phyloP scores from a whole-genome alignment of 768 basidiomycete genomes.

The Tulasnella sp. region DNA sequence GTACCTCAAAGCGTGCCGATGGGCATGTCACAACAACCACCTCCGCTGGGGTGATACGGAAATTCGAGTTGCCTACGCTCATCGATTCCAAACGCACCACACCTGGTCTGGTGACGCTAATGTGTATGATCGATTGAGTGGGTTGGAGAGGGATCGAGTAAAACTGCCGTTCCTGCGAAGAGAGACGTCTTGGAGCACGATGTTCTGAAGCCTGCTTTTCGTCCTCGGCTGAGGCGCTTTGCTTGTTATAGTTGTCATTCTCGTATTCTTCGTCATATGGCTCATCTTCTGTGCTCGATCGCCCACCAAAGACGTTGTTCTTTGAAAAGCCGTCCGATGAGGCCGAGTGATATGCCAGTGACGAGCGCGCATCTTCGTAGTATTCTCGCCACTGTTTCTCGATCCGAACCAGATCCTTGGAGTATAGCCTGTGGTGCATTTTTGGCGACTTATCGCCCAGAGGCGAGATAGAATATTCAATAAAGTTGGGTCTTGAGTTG shows the following conservation, averaged over 20 bases:
- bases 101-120: slow-evolving; percentile 62
- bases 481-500: slow-evolving; percentile 62
- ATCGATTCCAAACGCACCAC: slow-evolving; percentile 57
- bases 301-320: slow-evolving; percentile 51
- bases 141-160: slow-evolving; percentile 45
- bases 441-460: slow-evolving; percentile 32
- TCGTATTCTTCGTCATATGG: slow-evolving; percentile 66
- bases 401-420: slow-evolving; percentile 19
- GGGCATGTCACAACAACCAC: slow-evolving; percentile 76
- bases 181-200: slow-evolving; percentile 21
- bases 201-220: slow-evolving; percentile 1
- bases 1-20: slow-evolving; percentile 46
- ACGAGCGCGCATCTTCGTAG: slow-evolving; percentile 36
- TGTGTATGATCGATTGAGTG: slow-evolving; percentile 61
- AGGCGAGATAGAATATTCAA: slow-evolving; percentile 63
- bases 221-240: slow-evolving; percentile 18
- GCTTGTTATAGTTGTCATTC: slow-evolving; percentile 32
- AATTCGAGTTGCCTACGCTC: slow-evolving; percentile 57
- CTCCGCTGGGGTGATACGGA: slow-evolving; percentile 53
- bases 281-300: slow-evolving; percentile 41
- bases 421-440: slow-evolving; percentile 7
- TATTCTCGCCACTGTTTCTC: slow-evolving; percentile 27
- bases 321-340: too few species aligned
- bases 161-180: slow-evolving; percentile 25
- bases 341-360: too few species aligned